Conservation (phyloP, 2,329 filamentous ascomycete genomes). For the Plenodomus lindquistii region DNA sequence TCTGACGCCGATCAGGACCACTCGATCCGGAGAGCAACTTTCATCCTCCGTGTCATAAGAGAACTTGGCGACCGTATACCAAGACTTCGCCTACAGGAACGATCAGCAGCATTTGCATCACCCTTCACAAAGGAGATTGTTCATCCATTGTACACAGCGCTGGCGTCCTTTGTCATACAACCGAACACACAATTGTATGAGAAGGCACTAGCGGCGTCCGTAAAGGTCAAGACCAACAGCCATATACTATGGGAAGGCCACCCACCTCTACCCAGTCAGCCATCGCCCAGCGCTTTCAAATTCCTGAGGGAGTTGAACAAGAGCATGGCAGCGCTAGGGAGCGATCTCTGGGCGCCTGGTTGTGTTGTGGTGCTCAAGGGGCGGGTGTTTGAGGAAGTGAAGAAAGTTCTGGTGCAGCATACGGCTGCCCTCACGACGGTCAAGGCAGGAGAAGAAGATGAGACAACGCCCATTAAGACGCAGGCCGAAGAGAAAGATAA, state of each 20-base stretch:
- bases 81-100: constrained; percentile 35
- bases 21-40: constrained; percentile 54
- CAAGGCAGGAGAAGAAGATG: constrained; percentile 3
- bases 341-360: constrained; percentile 78
- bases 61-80: constrained; percentile 67
- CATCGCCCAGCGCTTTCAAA: constrained; percentile 73
- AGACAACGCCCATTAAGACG: constrained; percentile 3
- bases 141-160: constrained; percentile 63
- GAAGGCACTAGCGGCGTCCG: constrained; percentile 51
- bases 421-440: constrained; percentile 36
- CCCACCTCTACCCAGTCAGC: constrained; percentile 75
- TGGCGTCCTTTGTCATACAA: constrained; percentile 60
- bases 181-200: constrained; percentile 49
- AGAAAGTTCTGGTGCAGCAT: constrained; percentile 33
- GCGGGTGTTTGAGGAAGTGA: constrained; percentile 57
- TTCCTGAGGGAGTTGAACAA: constrained; percentile 68
- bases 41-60: constrained; percentile 73
- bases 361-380: constrained; percentile 68
- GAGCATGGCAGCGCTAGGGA: constrained; percentile 70
- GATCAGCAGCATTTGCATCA: constrained; percentile 24
- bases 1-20: constrained; percentile 30
- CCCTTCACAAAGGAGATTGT: constrained; percentile 57
- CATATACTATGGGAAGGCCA: constrained; percentile 79
- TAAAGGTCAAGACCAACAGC: constrained; percentile 59
- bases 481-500: constrained; percentile 6